These are phyloP conservation scores for Trametes polyzona DNA, from an alignment of 1,284 basidiomycete genomes.

Conservation along the genomic window DNA sequence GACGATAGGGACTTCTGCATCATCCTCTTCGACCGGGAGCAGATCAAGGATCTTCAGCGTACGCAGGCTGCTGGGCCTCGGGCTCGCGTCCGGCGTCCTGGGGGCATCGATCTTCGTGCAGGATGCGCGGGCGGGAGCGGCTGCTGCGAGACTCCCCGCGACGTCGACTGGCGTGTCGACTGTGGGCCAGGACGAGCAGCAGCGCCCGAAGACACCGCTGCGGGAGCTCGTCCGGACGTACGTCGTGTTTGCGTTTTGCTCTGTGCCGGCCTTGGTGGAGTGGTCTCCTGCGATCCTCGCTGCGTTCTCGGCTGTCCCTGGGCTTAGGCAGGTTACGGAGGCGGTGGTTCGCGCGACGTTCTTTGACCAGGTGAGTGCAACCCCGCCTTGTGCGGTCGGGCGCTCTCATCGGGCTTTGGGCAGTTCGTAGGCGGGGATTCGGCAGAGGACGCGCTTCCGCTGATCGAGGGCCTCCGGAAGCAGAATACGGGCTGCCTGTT, in stretches of 20 bases:
- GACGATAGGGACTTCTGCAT: neutral
- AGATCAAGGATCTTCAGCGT: slow-evolving; percentile 1
- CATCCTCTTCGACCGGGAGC: neutral
- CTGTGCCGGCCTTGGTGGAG: slow-evolving; percentile 79
- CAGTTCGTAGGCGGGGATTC: slow-evolving; percentile 91
- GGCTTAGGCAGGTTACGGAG: slow-evolving; percentile 69
- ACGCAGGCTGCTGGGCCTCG: slow-evolving; percentile 11
- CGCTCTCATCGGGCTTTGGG: too few species aligned
- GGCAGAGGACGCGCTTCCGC: slow-evolving; percentile 66
- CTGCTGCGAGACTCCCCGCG: too few species aligned
- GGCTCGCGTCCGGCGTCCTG: neutral
- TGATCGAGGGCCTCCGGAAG: slow-evolving; percentile 64
- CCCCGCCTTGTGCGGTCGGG: slow-evolving; percentile 37
- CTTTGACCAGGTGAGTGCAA: slow-evolving; percentile 83
- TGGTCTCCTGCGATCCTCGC: slow-evolving; percentile 74
- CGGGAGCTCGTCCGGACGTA: slow-evolving; percentile 69
- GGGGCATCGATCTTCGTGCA: slow-evolving; percentile 15
- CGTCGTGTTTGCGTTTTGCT: slow-evolving; percentile 81
- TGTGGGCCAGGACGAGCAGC: neutral
- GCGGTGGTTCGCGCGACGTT: slow-evolving; percentile 81
- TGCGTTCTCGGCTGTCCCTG: slow-evolving; percentile 65
- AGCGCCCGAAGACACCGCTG: slow-evolving; percentile 34
- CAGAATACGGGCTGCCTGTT: slow-evolving; percentile 82
- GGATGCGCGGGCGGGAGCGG: slow-evolving; percentile 14
- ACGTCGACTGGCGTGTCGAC: neutral